Evolutionary conservation across 2,329 filamentous ascomycete species (phyloP), one percentile per base, ranked within the genome.

Genomic region (Paecilomyces sp.): DNA sequence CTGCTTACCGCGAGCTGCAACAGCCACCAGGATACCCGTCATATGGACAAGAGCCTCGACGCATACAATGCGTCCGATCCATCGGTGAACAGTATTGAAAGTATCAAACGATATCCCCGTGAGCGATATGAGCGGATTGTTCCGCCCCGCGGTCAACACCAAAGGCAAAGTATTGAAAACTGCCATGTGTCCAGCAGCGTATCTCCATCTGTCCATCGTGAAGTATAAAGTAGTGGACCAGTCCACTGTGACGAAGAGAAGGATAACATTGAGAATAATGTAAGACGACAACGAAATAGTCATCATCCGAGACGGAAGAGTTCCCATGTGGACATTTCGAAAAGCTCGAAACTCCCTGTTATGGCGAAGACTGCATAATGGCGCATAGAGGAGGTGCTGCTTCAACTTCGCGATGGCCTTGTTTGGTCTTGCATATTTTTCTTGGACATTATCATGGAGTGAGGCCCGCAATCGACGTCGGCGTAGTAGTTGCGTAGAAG

Each of bases 31-130:
- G 31, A 64, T 65, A 34, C 62, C 58, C 1, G 51, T 47, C 51
- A 88, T 88, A 74, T 95, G 91, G 25, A 89, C 78, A 54, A 91
- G 66, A 6, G 83, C 77, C 70, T 92, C 88, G 8, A 86, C 60
- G 12, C 89, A 83, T 31, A 89, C 84, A 47, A 91, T 83, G 28
- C 90, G 84, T 24, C 89, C 90, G 62, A 90, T 84, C 89, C 90
- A 94, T 62, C 90, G 85, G 74, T 94, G 90, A 60, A 92, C 79
- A 11, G 93, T 85, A 73, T 97, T 97, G 82, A 95, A 97, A 0
- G 91, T 92, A 74, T 97, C 93, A 75, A 96, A 97, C 68, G 89
- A 91, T 69, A 97, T 87, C 64, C 88, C 85, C 58, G 97, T 82
- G 31, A 94, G 72, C 4, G 79, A 74, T 68, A 97, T 95, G 57